Conservation (phyloP, 2,329 filamentous ascomycete species). For the Trichoderma afroharzianum region DNA sequence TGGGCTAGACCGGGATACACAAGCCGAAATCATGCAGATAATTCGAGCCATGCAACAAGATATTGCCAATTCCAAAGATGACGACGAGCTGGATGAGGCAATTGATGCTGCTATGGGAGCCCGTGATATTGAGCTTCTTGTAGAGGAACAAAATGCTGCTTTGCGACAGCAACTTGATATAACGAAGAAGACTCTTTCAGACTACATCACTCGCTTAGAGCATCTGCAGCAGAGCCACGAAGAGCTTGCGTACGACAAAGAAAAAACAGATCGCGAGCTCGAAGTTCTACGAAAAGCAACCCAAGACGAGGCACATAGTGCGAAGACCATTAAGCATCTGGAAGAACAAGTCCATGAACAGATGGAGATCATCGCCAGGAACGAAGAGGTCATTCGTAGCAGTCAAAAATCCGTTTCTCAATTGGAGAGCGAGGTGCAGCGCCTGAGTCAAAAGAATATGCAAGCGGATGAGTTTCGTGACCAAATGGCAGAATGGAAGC, state of each 20-base stretch:
- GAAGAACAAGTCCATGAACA: constrained; percentile 60
- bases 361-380: constrained; percentile 64
- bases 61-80: constrained; percentile 33
- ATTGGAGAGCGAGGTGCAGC: constrained; percentile 52
- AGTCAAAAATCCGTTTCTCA: constrained; percentile 44
- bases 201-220: constrained; percentile 57
- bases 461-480: constrained; percentile 53
- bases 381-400: constrained; percentile 53
- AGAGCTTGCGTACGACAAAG: constrained; percentile 60
- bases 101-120: constrained; percentile 40
- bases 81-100: constrained; percentile 39
- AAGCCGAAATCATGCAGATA: constrained; percentile 45
- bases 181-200: constrained; percentile 54
- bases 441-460: constrained; percentile 44
- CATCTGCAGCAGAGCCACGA: constrained; percentile 61
- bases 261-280: constrained; percentile 53
- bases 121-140: constrained; percentile 52
- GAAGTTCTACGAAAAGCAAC: constrained; percentile 48
- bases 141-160: constrained; percentile 53
- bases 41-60: constrained; percentile 42
- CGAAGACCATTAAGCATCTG: constrained; percentile 50
- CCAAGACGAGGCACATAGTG: constrained; percentile 50
- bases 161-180: constrained; percentile 50
- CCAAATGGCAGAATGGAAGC: constrained; percentile 56
- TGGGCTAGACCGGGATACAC: constrained; percentile 40